These are phyloP conservation scores for Kodamaea alishanica DNA, from an alignment of 1,139 yeast genomes.

Conservation along the genomic window DNA sequence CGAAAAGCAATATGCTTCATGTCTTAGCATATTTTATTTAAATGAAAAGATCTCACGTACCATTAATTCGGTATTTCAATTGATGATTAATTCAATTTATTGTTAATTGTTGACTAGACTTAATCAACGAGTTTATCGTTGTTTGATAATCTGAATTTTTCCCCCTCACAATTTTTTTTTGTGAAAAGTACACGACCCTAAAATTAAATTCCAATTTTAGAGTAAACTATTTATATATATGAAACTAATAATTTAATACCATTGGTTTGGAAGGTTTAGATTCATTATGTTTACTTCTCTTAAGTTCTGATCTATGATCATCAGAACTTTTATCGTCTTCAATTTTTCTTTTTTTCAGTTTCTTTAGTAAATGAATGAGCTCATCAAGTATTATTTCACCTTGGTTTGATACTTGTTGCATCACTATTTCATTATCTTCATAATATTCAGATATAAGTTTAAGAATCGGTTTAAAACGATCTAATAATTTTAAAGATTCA, in stretches of 20 bases:
- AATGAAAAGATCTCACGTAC: neutral
- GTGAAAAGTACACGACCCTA: too few relatives aligned
- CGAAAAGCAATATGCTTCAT: neutral
- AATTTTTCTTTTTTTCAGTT: constrained; percentile 7
- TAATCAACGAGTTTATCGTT: constrained; percentile 2
- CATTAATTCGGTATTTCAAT: constrained; percentile 1
- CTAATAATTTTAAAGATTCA: constrained; percentile 2
- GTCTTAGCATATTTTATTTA: constrained; percentile 4
- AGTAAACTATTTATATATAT: too few relatives aligned
- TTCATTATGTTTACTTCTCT: constrained; percentile 6
- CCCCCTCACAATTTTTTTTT: too few relatives aligned
- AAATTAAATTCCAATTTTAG: too few relatives aligned
- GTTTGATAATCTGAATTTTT: neutral
- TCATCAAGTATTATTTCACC: constrained; percentile 4
- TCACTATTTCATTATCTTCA: constrained; percentile 1
- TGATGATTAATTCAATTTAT: neutral
- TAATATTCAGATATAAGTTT: constrained; percentile 3
- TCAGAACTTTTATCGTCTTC: constrained; percentile 4
- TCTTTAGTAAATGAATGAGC: constrained; percentile 5
- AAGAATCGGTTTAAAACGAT: constrained; percentile 6
- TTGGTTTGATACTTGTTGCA: constrained; percentile 2
- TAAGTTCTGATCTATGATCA: constrained; percentile 4
- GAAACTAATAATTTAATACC: constrained; percentile 10
- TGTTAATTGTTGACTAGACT: neutral
- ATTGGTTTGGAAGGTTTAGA: constrained; percentile 9